A percentile compares a stretch with the other conserved stretches of the same genome.
These are phyloP conservation scores for Parasarocladium wereldwijsianum DNA, from an alignment of 2,329 filamentous ascomycete species.

Conservation along the genomic window DNA sequence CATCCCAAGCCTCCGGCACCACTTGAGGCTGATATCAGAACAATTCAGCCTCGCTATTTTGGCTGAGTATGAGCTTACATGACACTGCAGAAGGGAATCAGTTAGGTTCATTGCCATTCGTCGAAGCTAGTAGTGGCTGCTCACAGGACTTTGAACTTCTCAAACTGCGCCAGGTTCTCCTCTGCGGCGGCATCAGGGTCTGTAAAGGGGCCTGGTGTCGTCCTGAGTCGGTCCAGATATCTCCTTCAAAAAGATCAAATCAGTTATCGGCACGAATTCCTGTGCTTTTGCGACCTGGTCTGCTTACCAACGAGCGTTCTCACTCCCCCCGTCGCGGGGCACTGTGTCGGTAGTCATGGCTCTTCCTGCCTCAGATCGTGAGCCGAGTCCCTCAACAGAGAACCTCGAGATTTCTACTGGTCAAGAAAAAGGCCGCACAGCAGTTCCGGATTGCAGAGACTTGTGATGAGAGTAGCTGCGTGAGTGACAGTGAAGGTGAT, in stretches of 20 bases:
- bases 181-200: slow-evolving; percentile 43
- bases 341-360: slow-evolving; percentile 1
- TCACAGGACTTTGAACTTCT: slow-evolving; percentile 62
- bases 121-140: slow-evolving; percentile 13
- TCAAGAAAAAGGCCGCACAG: too few species aligned
- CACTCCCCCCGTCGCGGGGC: too few species aligned
- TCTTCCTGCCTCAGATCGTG: too few species aligned
- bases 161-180: slow-evolving; percentile 40
- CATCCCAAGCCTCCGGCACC: slow-evolving; percentile 90
- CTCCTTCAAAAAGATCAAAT: slow-evolving; percentile 57
- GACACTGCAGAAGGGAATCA: slow-evolving; percentile 4
- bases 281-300: too few species aligned
- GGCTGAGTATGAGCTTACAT: slow-evolving; percentile 4
- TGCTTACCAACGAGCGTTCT: too few species aligned
- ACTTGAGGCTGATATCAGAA: slow-evolving; percentile 26
- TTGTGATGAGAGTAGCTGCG: too few species aligned
- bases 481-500: too few species aligned
- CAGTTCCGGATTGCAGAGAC: too few species aligned
- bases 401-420: too few species aligned
- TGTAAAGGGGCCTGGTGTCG: slow-evolving; percentile 65
- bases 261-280: too few species aligned
- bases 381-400: too few species aligned
- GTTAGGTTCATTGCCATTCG: background rate
- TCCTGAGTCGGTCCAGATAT: slow-evolving; percentile 70
- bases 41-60: background rate